phyloP scores from a whole-genome alignment of 2,329 filamentous ascomycete species.

The Juglanconis sp. region DNA sequence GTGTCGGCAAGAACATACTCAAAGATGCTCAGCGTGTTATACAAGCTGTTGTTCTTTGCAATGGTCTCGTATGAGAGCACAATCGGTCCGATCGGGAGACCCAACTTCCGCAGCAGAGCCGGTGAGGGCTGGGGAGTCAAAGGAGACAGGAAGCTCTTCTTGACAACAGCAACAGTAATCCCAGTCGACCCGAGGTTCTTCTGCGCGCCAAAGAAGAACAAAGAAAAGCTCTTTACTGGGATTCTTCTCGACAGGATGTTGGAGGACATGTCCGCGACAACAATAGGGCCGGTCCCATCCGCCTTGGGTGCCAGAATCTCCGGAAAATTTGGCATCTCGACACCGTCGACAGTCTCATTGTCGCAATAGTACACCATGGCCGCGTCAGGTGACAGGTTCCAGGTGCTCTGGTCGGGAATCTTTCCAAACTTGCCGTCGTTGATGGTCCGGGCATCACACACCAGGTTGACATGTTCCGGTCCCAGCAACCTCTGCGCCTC shows the following conservation, averaged over 20 bases:
- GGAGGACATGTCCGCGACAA: slow-evolving; percentile 90
- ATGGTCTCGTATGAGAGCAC: slow-evolving; percentile 81
- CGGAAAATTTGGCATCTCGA: slow-evolving; percentile 81
- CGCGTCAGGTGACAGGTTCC: slow-evolving; percentile 67
- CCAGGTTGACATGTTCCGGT: slow-evolving; percentile 75
- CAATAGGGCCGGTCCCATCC: slow-evolving; percentile 66
- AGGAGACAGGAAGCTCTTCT: slow-evolving; percentile 75
- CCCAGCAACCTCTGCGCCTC: slow-evolving; percentile 79
- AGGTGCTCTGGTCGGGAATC: slow-evolving; percentile 74
- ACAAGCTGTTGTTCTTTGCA: slow-evolving; percentile 89
- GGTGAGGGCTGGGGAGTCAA: slow-evolving; percentile 62
- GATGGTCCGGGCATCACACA: slow-evolving; percentile 59
- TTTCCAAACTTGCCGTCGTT: slow-evolving; percentile 81
- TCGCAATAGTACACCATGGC: slow-evolving; percentile 86
- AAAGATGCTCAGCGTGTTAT: slow-evolving; percentile 95
- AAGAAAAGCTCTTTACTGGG: slow-evolving; percentile 73
- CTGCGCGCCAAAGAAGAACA: slow-evolving; percentile 90
- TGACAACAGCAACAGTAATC: slow-evolving; percentile 80
- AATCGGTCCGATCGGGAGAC: slow-evolving; percentile 73
- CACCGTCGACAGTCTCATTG: slow-evolving; percentile 92
- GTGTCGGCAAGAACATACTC: slow-evolving; percentile 47
- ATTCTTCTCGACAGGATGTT: slow-evolving; percentile 85
- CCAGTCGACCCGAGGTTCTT: slow-evolving; percentile 90
- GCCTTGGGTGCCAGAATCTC: slow-evolving; percentile 54
- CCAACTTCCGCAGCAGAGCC: slow-evolving; percentile 68